Conservation (phyloP, 176 grass and related monocot species). For the Carex kokanica region DNA sequence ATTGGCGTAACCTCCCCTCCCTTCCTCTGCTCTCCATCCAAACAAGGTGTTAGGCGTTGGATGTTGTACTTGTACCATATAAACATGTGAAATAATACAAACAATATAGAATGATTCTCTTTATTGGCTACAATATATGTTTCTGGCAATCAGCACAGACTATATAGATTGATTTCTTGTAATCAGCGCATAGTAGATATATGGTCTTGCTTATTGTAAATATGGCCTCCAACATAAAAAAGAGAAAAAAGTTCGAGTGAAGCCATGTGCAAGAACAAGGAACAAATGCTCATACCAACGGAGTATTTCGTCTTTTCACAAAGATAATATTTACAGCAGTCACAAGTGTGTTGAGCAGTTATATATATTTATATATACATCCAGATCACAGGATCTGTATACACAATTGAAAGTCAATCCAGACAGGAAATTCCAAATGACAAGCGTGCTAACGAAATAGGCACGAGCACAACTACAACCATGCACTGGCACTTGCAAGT, state of each 20-base stretch:
- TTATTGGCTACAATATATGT: too few species aligned
- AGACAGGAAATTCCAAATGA: constrained; percentile 10
- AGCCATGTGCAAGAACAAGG: neutral
- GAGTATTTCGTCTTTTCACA: neutral
- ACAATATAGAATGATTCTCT: too few species aligned
- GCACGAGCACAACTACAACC: neutral
- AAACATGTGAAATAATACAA: too few species aligned
- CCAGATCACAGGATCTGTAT: constrained; percentile 7
- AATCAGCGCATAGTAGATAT: neutral
- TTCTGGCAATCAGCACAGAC: too few species aligned
- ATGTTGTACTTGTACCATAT: too few species aligned
- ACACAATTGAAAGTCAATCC: constrained; percentile 20
- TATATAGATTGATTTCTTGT: too few species aligned
- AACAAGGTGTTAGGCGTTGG: too few species aligned
- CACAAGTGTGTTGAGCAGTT: neutral
- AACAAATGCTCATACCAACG: neutral
- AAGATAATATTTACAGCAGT: neutral
- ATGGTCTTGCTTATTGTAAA: neutral
- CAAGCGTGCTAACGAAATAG: neutral
- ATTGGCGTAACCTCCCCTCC: too few species aligned
- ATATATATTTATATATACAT: constrained; percentile 11
- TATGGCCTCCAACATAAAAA: neutral
- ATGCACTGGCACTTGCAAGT: neutral
- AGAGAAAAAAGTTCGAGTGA: neutral
- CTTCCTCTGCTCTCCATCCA: too few species aligned